Evolutionary conservation across 148 eudicot species (phyloP).

Genomic region (Amaranthus palmeri): DNA sequence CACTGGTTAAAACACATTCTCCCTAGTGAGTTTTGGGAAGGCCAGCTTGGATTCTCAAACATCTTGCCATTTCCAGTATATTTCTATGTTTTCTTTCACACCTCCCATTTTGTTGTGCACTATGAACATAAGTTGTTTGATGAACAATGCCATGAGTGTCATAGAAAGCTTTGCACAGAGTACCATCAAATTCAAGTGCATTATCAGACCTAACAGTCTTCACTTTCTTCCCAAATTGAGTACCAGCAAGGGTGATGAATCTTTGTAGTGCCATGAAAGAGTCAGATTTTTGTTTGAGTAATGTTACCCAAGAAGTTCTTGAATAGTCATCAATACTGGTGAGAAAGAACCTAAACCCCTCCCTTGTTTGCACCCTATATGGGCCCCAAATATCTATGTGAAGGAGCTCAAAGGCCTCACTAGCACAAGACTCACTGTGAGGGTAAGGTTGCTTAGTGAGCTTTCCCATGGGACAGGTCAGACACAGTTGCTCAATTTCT

Average conservation of each 20-base stretch:
- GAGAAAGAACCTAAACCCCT: neutral
- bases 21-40: neutral
- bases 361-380: neutral
- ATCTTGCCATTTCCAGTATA: neutral
- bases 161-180: neutral
- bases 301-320: no score
- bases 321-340: no score
- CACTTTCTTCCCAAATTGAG: neutral
- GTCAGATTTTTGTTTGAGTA: no score
- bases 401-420: neutral
- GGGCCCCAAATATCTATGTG: neutral
- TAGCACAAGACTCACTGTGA: neutral
- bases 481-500: neutral
- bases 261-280: neutral
- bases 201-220: neutral
- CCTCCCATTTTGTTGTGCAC: neutral
- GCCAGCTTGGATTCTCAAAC: neutral
- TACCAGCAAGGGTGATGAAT: neutral
- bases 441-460: neutral
- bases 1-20: neutral
- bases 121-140: neutral
- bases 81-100: neutral
- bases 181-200: neutral
- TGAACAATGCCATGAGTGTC: neutral
- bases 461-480: neutral